A percentile compares a stretch with the other conserved stretches of the same genome.
These are phyloP conservation scores for Adansonia grandidieri DNA, from an alignment of 441 rosid species.

Conservation along the genomic window DNA sequence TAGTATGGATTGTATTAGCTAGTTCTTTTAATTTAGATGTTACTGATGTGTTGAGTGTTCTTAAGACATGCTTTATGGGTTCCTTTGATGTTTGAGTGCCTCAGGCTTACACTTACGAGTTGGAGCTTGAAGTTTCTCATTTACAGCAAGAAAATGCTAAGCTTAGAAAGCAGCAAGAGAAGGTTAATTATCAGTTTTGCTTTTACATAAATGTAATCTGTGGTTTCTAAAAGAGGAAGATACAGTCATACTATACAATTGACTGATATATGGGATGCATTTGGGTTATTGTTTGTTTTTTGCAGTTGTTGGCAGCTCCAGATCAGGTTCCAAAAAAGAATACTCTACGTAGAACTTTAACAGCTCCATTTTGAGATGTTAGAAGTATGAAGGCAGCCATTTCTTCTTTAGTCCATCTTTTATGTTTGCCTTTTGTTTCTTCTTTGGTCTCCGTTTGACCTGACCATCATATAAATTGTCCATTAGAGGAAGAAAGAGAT, in stretches of 20 bases:
- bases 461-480: no score
- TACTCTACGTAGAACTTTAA: conserved; percentile 39
- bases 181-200: conserved; percentile 33
- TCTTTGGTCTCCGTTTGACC: background rate
- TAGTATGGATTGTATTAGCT: background rate
- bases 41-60: background rate
- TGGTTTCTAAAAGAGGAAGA: background rate
- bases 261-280: background rate
- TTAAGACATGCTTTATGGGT: background rate
- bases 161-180: conserved; percentile 47
- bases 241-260: background rate
- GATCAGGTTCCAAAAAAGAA: conserved; percentile 42
- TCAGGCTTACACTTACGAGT: conserved; percentile 55
- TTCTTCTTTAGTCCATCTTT: background rate
- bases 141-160: conserved; percentile 48
- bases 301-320: conserved; percentile 41
- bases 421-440: background rate
- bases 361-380: conserved; percentile 51
- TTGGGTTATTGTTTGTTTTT: conserved; percentile 1
- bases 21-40: background rate
- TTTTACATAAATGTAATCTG: background rate
- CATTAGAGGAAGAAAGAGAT: no score
- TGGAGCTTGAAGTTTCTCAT: conserved; percentile 42
- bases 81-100: conserved; percentile 13
- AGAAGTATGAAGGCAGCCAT: background rate